phyloP scores from a whole-genome alignment of 2,329 filamentous ascomycete species.

The Teratosphaeria pseudoeucalypti region DNA sequence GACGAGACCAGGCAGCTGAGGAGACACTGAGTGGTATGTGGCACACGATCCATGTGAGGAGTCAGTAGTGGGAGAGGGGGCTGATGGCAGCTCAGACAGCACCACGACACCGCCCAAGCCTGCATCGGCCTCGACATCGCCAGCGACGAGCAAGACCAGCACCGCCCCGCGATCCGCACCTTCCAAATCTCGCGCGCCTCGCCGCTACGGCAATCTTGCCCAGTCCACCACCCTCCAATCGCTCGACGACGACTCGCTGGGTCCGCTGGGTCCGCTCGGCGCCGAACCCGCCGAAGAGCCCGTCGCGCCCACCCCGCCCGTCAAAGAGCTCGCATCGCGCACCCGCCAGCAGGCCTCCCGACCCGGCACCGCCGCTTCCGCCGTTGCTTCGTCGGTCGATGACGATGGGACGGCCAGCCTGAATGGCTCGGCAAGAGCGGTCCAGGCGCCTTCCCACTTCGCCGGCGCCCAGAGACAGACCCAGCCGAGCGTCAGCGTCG shows the following conservation, averaged over 20 bases:
- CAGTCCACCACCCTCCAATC: slow-evolving; percentile 71
- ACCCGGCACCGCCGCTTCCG: slow-evolving; percentile 42
- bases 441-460: slow-evolving; percentile 48
- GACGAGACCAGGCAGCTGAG: background rate
- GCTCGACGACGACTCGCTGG: slow-evolving; percentile 63
- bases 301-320: slow-evolving; percentile 47
- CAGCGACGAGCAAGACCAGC: slow-evolving; percentile 9
- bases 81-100: background rate
- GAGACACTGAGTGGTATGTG: background rate
- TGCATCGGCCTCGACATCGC: slow-evolving; percentile 6
- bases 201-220: slow-evolving; percentile 60
- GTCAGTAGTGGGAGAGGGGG: background rate
- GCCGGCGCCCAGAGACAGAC: slow-evolving; percentile 38
- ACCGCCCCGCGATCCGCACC: slow-evolving; percentile 17
- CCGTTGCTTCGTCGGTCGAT: slow-evolving; percentile 40
- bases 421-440: slow-evolving; percentile 45
- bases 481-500: slow-evolving; percentile 76
- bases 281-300: slow-evolving; percentile 34
- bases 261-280: slow-evolving; percentile 61
- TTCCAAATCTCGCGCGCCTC: slow-evolving; percentile 38
- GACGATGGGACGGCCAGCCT: slow-evolving; percentile 55
- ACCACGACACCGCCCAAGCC: background rate
- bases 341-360: slow-evolving; percentile 28
- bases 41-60: background rate
- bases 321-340: slow-evolving; percentile 46